Evolutionary conservation across 371 early-diverging fungal genomes (phyloP).

Genomic region (Zychaea mexicana): DNA sequence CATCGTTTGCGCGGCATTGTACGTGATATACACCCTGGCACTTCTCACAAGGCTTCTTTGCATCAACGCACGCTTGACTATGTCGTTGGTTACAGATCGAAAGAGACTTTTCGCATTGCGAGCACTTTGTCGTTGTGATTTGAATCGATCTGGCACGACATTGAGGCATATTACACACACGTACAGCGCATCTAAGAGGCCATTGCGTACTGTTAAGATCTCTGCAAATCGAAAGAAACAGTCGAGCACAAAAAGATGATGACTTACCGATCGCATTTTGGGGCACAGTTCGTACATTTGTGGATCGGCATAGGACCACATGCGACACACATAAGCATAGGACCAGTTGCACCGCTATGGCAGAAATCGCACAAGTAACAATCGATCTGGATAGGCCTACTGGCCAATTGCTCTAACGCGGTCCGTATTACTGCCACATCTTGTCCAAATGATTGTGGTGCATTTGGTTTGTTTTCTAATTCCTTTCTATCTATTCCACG

Average conservation of each 20-base stretch:
- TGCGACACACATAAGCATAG: slow-evolving; percentile 14
- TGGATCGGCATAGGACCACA: slow-evolving; percentile 21
- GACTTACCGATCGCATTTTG: slow-evolving; percentile 24
- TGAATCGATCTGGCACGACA: slow-evolving; percentile 15
- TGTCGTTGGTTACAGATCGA: slow-evolving; percentile 20
- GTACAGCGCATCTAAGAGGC: slow-evolving; percentile 20
- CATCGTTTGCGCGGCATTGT: slow-evolving; percentile 15
- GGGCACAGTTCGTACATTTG: slow-evolving; percentile 23
- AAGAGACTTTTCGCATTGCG: slow-evolving; percentile 13
- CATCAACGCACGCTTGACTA: slow-evolving; percentile 2
- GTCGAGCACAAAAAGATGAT: neutral
- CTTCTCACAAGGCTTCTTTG: slow-evolving; percentile 5
- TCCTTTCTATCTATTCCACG: slow-evolving; percentile 19
- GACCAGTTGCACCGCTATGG: slow-evolving; percentile 15
- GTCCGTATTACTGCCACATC: slow-evolving; percentile 19
- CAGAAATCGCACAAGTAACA: slow-evolving; percentile 22
- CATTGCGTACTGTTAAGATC: no score
- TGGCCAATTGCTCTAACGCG: slow-evolving; percentile 17
- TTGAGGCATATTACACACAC: slow-evolving; percentile 14
- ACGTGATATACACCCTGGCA: slow-evolving; percentile 21
- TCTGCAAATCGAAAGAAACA: no score
- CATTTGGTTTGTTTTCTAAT: slow-evolving; percentile 6
- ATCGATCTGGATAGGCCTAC: slow-evolving; percentile 17
- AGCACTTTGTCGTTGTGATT: slow-evolving; percentile 9
- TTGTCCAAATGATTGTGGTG: slow-evolving; percentile 23